Conservation (phyloP, 192 early-diverging fungal genomes). For the Gigaspora rosea region DNA sequence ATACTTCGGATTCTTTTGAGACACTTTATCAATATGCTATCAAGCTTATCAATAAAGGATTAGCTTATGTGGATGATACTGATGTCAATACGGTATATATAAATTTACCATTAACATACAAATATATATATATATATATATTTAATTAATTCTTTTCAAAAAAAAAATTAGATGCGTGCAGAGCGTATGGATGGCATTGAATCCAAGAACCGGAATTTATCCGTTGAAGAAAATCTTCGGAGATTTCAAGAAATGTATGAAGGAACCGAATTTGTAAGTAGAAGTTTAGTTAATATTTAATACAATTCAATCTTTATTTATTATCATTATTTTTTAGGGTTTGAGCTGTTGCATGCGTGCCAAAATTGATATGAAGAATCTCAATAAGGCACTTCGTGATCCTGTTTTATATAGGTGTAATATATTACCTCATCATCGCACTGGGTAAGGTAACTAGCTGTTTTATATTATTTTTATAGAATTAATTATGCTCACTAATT, state of each 20-base stretch:
- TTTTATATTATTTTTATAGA: not conserved
- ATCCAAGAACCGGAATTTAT: constrained; percentile 78
- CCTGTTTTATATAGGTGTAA: constrained; percentile 97
- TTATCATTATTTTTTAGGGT: constrained; percentile 49
- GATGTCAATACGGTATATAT: constrained; percentile 58
- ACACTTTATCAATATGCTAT: constrained; percentile 82
- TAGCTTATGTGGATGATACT: constrained; percentile 94
- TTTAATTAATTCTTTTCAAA: not conserved
- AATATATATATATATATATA: not conserved
- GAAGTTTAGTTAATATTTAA: not conserved
- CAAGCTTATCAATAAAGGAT: constrained; percentile 80
- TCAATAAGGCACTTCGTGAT: constrained; percentile 94
- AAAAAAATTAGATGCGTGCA: constrained; percentile 67
- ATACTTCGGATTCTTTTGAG: constrained; percentile 96
- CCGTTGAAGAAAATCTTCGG: constrained; percentile 88
- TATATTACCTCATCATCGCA: constrained; percentile 83
- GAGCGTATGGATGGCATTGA: constrained; percentile 84
- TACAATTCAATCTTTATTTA: not conserved
- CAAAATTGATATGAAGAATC: constrained; percentile 88
- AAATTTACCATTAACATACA: not conserved
- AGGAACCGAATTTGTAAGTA: constrained; percentile 72
- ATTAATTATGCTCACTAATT: not conserved
- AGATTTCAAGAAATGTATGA: constrained; percentile 92
- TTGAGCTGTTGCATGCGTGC: constrained; percentile 86
- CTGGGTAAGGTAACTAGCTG: constrained; percentile 53